Evolutionary conservation across 192 early-diverging fungal species (phyloP), one percentile per base, ranked within the genome.

Genomic region (Coemansia sp.): DNA sequence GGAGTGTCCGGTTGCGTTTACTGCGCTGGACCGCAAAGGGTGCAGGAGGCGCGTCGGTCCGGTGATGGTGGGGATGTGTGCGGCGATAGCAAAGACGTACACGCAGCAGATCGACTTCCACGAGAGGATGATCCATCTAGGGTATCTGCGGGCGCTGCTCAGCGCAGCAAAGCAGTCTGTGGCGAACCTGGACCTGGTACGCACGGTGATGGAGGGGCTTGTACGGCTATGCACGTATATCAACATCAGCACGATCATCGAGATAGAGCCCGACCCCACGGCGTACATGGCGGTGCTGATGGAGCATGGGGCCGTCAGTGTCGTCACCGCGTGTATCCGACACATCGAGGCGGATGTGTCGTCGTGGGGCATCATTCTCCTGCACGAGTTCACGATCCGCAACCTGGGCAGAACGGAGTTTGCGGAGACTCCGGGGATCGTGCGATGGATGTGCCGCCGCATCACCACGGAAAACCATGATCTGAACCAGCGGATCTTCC

Each of bases 361-460:
- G 25, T 81, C 78, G 36, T 81, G 78, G 78, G 78, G 78, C 23
- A 68, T 75, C 33, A 73, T 73, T n/a, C 59, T 81, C 28, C 28
- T 81, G 50, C 78, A 81, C 52, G 78, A 81, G 65, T 67, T 81
- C 50, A 68, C 65, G 20, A 67, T 73, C 59, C 78, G 78, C 45
- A 62, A 55, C 15, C 62, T 75, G 9, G 78, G 72, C 30, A 64
- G 53, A 42, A 10, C 40, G 38, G 31, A 57, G 61, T 65, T 81
- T 56, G 72, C 68, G 2, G 61, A 36, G 53, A 57, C 64, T 27
- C 64, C 78, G 4, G 47, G 55, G 7, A 37, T 81, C 15, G 68
- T 72, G 37, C 71, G 69, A 25, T 59, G 63, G 64, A 57, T 81
- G 64, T 74, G 72, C 34, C 64, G 68, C 11, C 34, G 63, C n/a